phyloP scores from a whole-genome alignment of 164 flowering plant species.

The Annona cherimola region DNA sequence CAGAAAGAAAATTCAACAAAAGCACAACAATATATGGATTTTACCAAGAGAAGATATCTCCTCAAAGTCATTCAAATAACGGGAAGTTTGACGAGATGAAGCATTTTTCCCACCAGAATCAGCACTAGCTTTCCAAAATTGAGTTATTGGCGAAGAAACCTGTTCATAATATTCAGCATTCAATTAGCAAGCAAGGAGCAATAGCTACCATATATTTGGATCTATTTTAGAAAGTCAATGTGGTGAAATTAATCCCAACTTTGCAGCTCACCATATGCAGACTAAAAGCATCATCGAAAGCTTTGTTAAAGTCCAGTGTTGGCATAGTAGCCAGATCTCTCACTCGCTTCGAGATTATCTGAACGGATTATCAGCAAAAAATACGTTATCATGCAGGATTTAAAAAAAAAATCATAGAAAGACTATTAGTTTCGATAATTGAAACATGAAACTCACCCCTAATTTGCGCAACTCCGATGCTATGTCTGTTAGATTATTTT shows the following conservation, averaged over 20 bases:
- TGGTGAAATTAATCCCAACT: background rate
- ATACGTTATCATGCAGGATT: conserved; percentile 1
- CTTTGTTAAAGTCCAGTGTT: conserved; percentile 45
- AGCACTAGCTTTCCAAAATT: conserved; percentile 67
- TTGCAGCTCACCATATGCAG: conserved; percentile 49
- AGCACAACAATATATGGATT: background rate
- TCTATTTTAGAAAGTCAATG: background rate
- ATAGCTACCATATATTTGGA: background rate
- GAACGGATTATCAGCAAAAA: conserved; percentile 18
- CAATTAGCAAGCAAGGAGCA: conserved; percentile 1
- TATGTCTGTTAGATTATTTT: conserved; percentile 63
- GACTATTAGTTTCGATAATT: background rate
- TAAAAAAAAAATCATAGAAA: background rate
- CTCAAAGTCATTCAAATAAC: conserved; percentile 92
- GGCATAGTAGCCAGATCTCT: conserved; percentile 61
- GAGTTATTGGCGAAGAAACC: conserved; percentile 57
- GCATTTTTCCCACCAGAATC: conserved; percentile 39
- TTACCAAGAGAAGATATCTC: conserved; percentile 86
- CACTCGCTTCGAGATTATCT: conserved; percentile 69
- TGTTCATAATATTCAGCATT: conserved; percentile 14
- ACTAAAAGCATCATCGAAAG: conserved; percentile 58
- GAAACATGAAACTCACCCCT: conserved; percentile 48
- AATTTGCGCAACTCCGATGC: conserved; percentile 58
- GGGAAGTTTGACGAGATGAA: conserved; percentile 57
- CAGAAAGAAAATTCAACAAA: too few relatives aligned